phyloP scores from a whole-genome alignment of 2,329 filamentous ascomycete genomes.

The Fusarium tupiense region DNA sequence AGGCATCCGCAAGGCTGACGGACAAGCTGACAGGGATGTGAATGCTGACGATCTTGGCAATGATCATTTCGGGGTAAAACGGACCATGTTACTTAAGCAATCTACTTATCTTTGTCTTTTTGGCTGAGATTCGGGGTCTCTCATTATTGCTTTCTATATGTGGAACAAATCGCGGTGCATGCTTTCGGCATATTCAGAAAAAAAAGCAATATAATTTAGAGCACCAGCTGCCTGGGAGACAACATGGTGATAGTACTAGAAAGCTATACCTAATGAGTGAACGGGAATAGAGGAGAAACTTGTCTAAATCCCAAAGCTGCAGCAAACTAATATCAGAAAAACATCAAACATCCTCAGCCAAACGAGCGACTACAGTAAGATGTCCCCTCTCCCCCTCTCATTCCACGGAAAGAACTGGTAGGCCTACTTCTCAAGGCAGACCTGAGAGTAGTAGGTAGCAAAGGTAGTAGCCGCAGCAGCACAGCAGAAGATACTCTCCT shows the following conservation, averaged over 20 bases:
- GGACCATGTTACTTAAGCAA: no score
- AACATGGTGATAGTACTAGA: not conserved
- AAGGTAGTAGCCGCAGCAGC: conserved; percentile 20
- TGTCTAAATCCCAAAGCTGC: fast-evolving
- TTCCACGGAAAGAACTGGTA: fast-evolving
- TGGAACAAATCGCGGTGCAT: no score
- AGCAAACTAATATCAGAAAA: not conserved
- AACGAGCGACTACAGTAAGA: not conserved
- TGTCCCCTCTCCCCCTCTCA: fast-evolving
- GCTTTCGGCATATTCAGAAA: no score
- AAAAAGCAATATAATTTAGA: not conserved
- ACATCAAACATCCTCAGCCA: no score
- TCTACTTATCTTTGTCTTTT: no score
- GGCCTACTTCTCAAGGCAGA: conserved; percentile 18
- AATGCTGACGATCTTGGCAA: not conserved
- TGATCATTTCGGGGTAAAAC: no score
- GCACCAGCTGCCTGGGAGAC: not conserved
- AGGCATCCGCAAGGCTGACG: not conserved
- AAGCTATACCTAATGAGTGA: not conserved
- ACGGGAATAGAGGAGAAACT: not conserved
- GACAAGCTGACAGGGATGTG: not conserved
- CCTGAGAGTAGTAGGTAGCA: conserved; percentile 24
- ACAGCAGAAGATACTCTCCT: conserved; percentile 25
- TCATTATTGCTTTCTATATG: not conserved
- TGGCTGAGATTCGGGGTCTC: fast-evolving